A percentile compares a stretch with the other conserved stretches of the same genome.
These are phyloP conservation scores for Acorus gramineus DNA, from an alignment of 106 monocot species.

Conservation along the genomic window DNA sequence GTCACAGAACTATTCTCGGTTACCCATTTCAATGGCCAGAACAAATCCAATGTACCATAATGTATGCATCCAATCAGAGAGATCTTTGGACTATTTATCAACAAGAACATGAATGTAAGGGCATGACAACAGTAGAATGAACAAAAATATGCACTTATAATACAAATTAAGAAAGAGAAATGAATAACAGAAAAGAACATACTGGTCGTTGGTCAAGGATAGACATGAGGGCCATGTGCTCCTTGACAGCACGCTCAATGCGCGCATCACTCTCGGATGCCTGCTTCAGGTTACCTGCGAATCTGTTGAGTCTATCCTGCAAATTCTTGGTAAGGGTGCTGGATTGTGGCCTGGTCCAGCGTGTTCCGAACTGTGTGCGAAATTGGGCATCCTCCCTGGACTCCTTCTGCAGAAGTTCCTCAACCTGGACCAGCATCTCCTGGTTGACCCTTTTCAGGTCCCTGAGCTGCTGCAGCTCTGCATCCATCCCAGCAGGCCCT, in stretches of 20 bases:
- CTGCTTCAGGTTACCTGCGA: constrained; percentile 82
- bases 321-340: constrained; percentile 79
- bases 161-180: no score
- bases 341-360: constrained; percentile 74
- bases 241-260: constrained; percentile 70
- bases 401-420: constrained; percentile 82
- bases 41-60: no score
- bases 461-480: constrained; percentile 55
- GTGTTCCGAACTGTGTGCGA: constrained; percentile 67
- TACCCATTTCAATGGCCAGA: no score
- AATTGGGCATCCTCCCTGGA: constrained; percentile 76
- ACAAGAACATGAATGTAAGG: no score
- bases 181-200: constrained; percentile 2
- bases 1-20: no score
- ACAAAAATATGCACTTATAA: no score
- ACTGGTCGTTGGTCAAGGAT: constrained; percentile 75
- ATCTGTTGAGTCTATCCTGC: constrained; percentile 72
- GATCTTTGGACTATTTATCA: no score
- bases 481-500: constrained; percentile 46
- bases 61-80: no score
- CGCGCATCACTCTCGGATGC: constrained; percentile 79
- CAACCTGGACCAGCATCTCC: constrained; percentile 58
- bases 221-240: constrained; percentile 49
- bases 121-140: no score
- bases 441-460: constrained; percentile 68